Evolutionary conservation across 177 flowering plant genomes (phyloP).

Genomic region (Telopea speciosissima): DNA sequence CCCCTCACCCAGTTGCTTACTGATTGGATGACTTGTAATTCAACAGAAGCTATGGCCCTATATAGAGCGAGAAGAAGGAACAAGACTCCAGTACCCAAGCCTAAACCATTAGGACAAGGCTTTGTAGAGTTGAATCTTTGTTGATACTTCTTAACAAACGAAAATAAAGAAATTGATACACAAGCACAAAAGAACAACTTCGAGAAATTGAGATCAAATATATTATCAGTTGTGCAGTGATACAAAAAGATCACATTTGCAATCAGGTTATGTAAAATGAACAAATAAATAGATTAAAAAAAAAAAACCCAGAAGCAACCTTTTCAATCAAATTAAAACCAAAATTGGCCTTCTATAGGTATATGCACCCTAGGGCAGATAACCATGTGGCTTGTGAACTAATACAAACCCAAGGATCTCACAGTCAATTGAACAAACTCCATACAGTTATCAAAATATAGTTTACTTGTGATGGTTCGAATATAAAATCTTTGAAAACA

Average conservation of each 20-base stretch:
- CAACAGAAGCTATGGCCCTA: too few species aligned
- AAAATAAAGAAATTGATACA: too few species aligned
- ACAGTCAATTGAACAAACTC: not conserved
- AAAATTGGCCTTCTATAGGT: not conserved
- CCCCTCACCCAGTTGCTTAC: too few species aligned
- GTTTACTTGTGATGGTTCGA: not conserved
- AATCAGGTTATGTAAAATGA: not conserved
- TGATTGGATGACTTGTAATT: too few species aligned
- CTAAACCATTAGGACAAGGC: too few species aligned
- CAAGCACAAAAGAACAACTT: not conserved
- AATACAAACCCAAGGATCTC: conserved; percentile 3
- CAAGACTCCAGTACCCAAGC: too few species aligned
- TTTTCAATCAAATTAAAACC: not conserved
- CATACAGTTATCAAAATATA: not conserved
- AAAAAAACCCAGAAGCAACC: too few species aligned
- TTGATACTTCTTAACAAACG: too few species aligned
- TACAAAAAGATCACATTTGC: not conserved
- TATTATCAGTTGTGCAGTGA: not conserved
- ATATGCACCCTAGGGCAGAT: not conserved
- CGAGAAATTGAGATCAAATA: not conserved
- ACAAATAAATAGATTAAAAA: not conserved
- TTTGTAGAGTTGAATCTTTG: too few species aligned
- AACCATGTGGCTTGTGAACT: not conserved
- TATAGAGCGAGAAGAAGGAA: too few species aligned
- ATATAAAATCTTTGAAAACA: not conserved